phyloP scores from a whole-genome alignment of 2,329 filamentous ascomycete species.

The Apiospora malaysiana region DNA sequence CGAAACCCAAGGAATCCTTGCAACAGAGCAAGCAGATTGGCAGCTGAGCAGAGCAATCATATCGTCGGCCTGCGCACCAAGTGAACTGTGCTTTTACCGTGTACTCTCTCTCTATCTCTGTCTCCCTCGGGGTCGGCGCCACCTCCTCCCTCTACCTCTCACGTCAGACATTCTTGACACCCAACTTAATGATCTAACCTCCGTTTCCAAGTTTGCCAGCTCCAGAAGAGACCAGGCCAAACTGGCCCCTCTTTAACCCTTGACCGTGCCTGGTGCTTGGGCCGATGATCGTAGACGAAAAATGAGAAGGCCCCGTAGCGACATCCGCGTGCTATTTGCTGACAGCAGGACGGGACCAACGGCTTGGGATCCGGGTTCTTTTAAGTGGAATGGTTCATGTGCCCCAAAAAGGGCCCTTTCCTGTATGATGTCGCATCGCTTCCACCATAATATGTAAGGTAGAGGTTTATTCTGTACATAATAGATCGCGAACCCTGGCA shows the following conservation, averaged over 20 bases:
- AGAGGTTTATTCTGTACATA: too few species aligned
- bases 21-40: too few species aligned
- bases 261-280: not conserved
- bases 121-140: too few species aligned
- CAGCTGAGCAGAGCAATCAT: too few species aligned
- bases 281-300: not conserved
- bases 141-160: not conserved
- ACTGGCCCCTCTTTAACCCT: not conserved
- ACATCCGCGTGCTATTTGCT: not conserved
- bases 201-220: not conserved
- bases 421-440: not conserved
- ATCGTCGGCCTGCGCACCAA: not conserved
- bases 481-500: too few species aligned
- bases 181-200: too few species aligned
- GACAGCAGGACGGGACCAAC: not conserved
- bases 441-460: too few species aligned
- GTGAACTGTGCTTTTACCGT: not conserved
- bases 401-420: not conserved
- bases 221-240: not conserved
- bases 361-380: not conserved
- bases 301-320: not conserved
- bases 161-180: too few species aligned
- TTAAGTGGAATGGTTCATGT: not conserved
- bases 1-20: too few species aligned
- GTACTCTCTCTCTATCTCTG: not conserved